Percentiles rank a stretch among this genome's conserved stretches.
phyloP scores from a whole-genome alignment of 495 filamentous ascomycete species.

The Penicillium arizonense region DNA sequence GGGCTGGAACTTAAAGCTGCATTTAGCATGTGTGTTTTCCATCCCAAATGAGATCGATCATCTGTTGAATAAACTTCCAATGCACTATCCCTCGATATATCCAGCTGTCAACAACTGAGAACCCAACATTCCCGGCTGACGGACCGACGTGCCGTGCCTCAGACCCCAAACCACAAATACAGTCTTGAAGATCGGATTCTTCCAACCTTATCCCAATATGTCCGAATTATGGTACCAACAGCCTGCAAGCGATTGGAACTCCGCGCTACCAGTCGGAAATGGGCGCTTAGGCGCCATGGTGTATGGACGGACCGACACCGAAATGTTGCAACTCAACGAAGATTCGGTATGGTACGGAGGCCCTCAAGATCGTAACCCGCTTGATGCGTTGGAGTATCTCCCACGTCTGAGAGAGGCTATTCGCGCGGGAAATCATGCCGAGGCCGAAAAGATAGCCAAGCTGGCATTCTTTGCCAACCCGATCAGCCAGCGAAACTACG shows the following conservation, averaged over 20 bases:
- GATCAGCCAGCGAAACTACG: conserved; percentile 44
- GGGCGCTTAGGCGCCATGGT: conserved; percentile 52
- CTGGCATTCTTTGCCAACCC: conserved; percentile 43
- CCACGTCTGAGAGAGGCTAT: conserved; percentile 40
- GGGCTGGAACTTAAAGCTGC: neutral
- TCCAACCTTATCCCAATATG: conserved; percentile 8
- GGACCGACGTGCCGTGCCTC: conserved; percentile 1
- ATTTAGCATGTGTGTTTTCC: neutral
- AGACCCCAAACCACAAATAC: neutral
- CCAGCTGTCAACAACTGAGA: no score
- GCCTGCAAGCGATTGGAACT: conserved; percentile 20
- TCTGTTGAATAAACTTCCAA: neutral
- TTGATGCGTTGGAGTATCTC: conserved; percentile 31
- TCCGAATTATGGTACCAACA: conserved; percentile 34
- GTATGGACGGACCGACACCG: conserved; percentile 42
- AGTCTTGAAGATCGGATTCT: no score
- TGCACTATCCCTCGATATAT: no score
- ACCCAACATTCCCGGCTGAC: neutral
- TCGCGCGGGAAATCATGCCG: conserved; percentile 34
- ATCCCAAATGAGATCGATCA: neutral
- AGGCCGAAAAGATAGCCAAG: conserved; percentile 41
- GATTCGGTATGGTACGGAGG: conserved; percentile 54
- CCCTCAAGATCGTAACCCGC: conserved; percentile 43
- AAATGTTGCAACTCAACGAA: conserved; percentile 52
- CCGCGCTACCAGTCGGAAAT: conserved; percentile 48